These are phyloP conservation scores for Fragaria ananassa DNA, from an alignment of 306 rosid genomes.

Conservation along the genomic window DNA sequence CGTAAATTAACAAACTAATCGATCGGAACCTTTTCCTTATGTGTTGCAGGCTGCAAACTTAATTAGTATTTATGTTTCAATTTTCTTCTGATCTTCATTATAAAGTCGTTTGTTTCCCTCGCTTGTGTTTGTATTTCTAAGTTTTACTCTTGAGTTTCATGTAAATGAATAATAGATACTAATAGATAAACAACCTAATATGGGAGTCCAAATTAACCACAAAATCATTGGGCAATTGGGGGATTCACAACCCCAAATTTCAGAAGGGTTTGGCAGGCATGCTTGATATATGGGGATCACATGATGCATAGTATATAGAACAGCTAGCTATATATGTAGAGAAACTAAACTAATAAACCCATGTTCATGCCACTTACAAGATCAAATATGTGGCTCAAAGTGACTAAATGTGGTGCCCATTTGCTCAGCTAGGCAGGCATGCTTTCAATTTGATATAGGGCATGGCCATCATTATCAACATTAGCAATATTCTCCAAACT, in stretches of 20 bases:
- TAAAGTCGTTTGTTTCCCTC: too few species aligned
- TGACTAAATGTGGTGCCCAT: slow-evolving; percentile 10
- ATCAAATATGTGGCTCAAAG: neutral
- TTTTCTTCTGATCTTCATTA: too few species aligned
- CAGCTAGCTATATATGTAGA: neutral
- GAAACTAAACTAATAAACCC: neutral
- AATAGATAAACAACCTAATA: neutral
- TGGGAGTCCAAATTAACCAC: neutral
- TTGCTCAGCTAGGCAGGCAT: neutral
- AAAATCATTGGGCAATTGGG: slow-evolving; percentile 13
- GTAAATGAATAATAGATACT: too few species aligned
- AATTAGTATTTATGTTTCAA: too few species aligned
- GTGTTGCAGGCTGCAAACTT: too few species aligned
- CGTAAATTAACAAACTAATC: too few species aligned
- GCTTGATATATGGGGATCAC: neutral
- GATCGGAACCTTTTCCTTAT: too few species aligned
- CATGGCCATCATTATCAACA: neutral
- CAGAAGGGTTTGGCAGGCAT: neutral
- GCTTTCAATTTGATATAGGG: neutral
- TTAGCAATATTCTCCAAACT: neutral
- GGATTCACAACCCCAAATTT: neutral
- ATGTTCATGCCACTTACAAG: neutral
- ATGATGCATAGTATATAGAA: neutral
- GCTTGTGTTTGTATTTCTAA: too few species aligned
- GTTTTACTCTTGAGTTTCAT: too few species aligned